A percentile compares a stretch with the other conserved stretches of the same genome.
Evolutionary conservation across 1,139 yeast species (phyloP).

Genomic region (Eremothecium sinecaudum): DNA sequence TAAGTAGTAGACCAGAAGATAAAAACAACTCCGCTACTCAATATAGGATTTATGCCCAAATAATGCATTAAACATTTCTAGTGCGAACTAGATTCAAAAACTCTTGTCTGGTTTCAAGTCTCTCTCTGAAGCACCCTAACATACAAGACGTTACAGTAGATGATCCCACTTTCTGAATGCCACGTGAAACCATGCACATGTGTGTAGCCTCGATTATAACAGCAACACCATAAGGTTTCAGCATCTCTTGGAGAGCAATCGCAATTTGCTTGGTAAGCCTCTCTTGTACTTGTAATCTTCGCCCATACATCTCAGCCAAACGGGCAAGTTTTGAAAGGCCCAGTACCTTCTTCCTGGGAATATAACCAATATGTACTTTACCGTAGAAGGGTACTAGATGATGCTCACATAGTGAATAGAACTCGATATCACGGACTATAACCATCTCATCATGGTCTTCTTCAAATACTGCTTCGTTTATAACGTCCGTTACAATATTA

Average conservation of each 20-base stretch:
- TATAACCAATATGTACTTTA: conserved; percentile 91
- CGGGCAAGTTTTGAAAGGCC: conserved; percentile 92
- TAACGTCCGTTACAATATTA: conserved; percentile 70
- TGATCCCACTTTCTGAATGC: conserved; percentile 91
- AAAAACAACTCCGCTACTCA: not conserved
- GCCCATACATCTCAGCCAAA: conserved; percentile 91
- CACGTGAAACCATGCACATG: conserved; percentile 99
- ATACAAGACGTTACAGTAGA: conserved; percentile 92
- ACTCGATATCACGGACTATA: conserved; percentile 87
- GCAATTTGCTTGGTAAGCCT: conserved; percentile 94
- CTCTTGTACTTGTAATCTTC: conserved; percentile 95
- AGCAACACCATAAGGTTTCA: conserved; percentile 94
- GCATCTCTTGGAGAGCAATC: conserved; percentile 82
- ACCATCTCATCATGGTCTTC: conserved; percentile 99
- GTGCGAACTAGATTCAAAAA: conserved; percentile 74
- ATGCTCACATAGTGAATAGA: conserved; percentile 90
- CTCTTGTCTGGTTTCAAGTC: conserved; percentile 93
- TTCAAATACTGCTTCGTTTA: conserved; percentile 91
- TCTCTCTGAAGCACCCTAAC: conserved; percentile 90
- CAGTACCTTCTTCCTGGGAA: conserved; percentile 88
- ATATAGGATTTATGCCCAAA: conserved; percentile 4
- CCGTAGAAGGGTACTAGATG: conserved; percentile 97
- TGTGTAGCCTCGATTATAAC: conserved; percentile 97
- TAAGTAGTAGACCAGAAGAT: no score
- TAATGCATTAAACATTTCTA: conserved; percentile 21